These are phyloP conservation scores for Adansonia madagascariensis DNA, from an alignment of 441 rosid genomes.

Conservation along the genomic window DNA sequence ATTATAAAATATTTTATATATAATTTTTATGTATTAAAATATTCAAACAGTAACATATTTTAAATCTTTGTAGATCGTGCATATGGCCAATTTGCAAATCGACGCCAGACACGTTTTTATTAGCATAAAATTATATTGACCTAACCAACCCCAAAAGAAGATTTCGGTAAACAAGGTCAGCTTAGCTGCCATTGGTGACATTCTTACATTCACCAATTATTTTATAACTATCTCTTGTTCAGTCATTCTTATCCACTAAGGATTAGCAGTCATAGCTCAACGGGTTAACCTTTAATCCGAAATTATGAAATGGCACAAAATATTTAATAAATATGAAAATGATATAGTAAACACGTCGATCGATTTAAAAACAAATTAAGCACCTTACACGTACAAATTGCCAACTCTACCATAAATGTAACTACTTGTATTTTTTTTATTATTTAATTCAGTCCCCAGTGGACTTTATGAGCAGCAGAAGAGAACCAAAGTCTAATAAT, in stretches of 20 bases:
- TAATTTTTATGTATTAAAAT: too few species aligned
- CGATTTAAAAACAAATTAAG: too few species aligned
- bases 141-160: background rate
- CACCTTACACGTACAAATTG: too few species aligned
- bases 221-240: background rate
- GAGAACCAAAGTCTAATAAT: background rate
- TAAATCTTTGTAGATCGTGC: background rate
- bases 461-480: background rate
- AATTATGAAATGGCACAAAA: background rate
- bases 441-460: background rate
- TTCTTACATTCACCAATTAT: background rate
- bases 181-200: background rate
- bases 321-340: background rate
- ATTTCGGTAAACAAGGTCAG: background rate
- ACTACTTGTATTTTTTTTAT: background rate
- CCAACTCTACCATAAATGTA: too few species aligned
- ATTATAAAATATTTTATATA: too few species aligned
- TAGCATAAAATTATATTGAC: background rate
- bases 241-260: background rate
- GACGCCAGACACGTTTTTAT: background rate
- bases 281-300: background rate
- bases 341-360: background rate
- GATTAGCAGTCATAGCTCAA: background rate
- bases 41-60: too few species aligned
- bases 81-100: background rate